Evolutionary conservation across 2,329 filamentous ascomycete species (phyloP).

Genomic region (Akanthomyces lecanii): DNA sequence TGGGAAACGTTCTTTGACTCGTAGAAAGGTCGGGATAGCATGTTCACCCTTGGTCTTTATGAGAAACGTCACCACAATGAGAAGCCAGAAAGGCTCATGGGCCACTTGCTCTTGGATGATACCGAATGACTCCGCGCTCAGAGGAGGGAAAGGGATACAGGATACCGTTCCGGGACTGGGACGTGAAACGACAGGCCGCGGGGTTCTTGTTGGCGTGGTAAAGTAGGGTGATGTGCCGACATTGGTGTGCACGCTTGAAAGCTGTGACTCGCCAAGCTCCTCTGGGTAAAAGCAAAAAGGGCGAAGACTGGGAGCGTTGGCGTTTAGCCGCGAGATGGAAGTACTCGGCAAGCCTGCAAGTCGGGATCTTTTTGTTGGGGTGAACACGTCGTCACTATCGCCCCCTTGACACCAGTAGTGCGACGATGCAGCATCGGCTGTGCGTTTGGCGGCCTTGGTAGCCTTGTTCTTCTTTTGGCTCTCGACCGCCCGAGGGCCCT

Average conservation of each 20-base stretch:
- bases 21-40: slow-evolving; percentile 72
- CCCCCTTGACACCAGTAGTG: slow-evolving; percentile 7
- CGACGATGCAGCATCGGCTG: background rate
- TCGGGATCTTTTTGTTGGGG: background rate
- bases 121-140: slow-evolving; percentile 62
- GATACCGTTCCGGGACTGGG: slow-evolving; percentile 46
- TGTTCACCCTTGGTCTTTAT: slow-evolving; percentile 72
- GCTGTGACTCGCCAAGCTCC: background rate
- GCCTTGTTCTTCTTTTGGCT: background rate
- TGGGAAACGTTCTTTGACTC: slow-evolving; percentile 64
- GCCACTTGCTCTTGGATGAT: slow-evolving; percentile 80
- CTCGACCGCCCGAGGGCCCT: background rate
- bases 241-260: background rate
- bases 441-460: background rate
- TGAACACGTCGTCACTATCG: background rate
- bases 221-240: slow-evolving; percentile 32
- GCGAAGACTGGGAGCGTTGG: background rate
- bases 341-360: background rate
- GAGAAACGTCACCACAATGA: slow-evolving; percentile 79
- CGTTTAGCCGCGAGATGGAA: background rate
- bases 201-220: slow-evolving; percentile 19
- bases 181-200: slow-evolving; percentile 25
- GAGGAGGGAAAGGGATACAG: slow-evolving; percentile 61
- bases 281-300: background rate
- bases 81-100: slow-evolving; percentile 70